These are phyloP conservation scores for Mallotus repandus DNA, from an alignment of 441 rosid species.

Conservation along the genomic window DNA sequence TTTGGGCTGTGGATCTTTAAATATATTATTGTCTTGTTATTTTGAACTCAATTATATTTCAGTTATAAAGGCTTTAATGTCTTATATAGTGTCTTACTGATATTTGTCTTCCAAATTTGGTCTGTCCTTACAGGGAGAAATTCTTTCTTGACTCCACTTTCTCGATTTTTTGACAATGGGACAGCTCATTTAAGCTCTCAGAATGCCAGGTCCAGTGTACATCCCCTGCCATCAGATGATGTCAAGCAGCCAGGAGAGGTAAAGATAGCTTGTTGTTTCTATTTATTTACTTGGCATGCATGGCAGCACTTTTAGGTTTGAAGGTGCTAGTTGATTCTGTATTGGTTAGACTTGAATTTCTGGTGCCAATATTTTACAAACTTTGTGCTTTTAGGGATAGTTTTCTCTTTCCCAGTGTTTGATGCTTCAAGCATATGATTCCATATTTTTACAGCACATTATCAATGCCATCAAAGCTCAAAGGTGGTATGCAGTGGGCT, in stretches of 20 bases:
- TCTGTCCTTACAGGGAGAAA: constrained; percentile 43
- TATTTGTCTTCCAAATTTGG: constrained; percentile 19
- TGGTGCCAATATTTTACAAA: not conserved
- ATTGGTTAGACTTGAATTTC: not conserved
- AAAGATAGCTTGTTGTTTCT: constrained; percentile 17
- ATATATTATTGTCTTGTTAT: not conserved
- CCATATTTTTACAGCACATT: not conserved
- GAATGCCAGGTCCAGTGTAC: constrained; percentile 43
- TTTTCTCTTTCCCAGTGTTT: not conserved
- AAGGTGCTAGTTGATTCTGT: not conserved
- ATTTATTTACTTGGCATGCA: not conserved
- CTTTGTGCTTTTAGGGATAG: not conserved
- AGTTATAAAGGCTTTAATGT: not conserved
- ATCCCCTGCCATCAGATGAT: constrained; percentile 48
- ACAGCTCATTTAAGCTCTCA: constrained; percentile 35
- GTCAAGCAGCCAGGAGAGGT: constrained; percentile 37
- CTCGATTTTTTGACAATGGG: constrained; percentile 46
- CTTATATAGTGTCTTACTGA: constrained; percentile 11
- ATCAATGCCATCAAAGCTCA: not conserved
- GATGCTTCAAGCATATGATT: not conserved
- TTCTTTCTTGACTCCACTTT: constrained; percentile 57
- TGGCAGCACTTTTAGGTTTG: not conserved
- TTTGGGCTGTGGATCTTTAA: not conserved
- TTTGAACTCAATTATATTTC: not conserved
- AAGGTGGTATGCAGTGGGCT: not conserved